A percentile compares a stretch with the other conserved stretches of the same genome.
Evolutionary conservation across 2,329 filamentous ascomycete genomes (phyloP).

Genomic region (Elsinoe arachidis): DNA sequence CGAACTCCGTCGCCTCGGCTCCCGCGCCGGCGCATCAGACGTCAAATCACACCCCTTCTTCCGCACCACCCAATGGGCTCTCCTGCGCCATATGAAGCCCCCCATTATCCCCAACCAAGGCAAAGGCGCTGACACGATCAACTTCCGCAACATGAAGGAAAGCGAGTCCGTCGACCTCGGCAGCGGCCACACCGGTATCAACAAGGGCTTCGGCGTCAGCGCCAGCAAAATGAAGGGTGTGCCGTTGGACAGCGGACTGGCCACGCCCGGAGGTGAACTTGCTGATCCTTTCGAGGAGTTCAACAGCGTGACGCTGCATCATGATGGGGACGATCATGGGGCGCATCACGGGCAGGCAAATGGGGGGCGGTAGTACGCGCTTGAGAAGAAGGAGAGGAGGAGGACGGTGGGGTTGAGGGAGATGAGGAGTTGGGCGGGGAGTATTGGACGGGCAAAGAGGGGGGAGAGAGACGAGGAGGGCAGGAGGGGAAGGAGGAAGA

Average conservation of each 20-base stretch:
- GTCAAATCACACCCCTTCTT: conserved; percentile 97
- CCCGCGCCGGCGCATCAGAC: conserved; percentile 88
- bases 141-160: conserved; percentile 97
- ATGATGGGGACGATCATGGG: conserved; percentile 66
- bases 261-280: conserved; percentile 73
- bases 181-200: conserved; percentile 29
- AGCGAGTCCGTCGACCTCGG: conserved; percentile 86
- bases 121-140: conserved; percentile 83
- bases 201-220: conserved; percentile 29
- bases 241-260: conserved; percentile 73
- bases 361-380: neutral
- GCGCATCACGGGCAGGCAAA: neutral
- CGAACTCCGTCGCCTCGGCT: conserved; percentile 84
- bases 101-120: conserved; percentile 91
- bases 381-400: neutral
- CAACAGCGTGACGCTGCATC: conserved; percentile 94
- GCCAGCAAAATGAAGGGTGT: conserved; percentile 58
- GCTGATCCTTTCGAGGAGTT: conserved; percentile 96
- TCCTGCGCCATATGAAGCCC: conserved; percentile 95
- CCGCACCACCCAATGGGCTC: conserved; percentile 88
- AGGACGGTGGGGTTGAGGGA: neutral
- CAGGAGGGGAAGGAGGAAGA: neutral
- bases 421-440: neutral
- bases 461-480: neutral
- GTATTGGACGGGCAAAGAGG: no score